Percentiles rank a stretch among this genome's conserved stretches.
Evolutionary conservation across 805 yeast genomes (phyloP).

Genomic region (Pichia scutulata): DNA sequence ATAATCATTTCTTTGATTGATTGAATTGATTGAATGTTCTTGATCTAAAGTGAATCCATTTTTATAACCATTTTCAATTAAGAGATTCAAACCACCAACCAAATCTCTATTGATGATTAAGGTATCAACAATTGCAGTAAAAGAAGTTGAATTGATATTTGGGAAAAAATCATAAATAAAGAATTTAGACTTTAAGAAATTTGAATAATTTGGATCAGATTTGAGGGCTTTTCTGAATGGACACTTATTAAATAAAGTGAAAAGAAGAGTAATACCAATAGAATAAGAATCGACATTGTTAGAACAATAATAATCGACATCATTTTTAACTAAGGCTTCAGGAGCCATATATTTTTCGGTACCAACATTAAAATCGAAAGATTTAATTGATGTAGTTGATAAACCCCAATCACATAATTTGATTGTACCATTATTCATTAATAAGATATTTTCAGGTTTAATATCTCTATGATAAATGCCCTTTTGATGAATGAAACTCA

Average conservation of each 20-base stretch:
- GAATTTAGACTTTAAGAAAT: slow-evolving; percentile 33
- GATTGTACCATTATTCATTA: slow-evolving; percentile 42
- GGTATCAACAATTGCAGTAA: slow-evolving; percentile 32
- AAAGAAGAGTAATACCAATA: slow-evolving; percentile 42
- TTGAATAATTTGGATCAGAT: slow-evolving; percentile 37
- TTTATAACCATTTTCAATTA: slow-evolving; percentile 22
- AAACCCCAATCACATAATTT: slow-evolving; percentile 74
- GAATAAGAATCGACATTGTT: slow-evolving; percentile 49
- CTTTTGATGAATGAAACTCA: slow-evolving; percentile 45
- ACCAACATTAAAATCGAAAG: slow-evolving; percentile 38
- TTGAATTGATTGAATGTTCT: slow-evolving; percentile 28
- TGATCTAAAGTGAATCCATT: slow-evolving; percentile 42
- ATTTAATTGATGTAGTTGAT: slow-evolving; percentile 33
- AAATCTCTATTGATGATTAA: slow-evolving; percentile 36
- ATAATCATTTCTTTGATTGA: slow-evolving; percentile 11
- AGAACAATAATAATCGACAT: slow-evolving; percentile 31
- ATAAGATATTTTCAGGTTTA: slow-evolving; percentile 63
- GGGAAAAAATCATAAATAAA: slow-evolving; percentile 44
- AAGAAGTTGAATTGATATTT: slow-evolving; percentile 36
- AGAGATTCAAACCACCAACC: slow-evolving; percentile 28
- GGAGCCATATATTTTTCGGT: slow-evolving; percentile 59
- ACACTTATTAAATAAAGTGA: slow-evolving; percentile 43
- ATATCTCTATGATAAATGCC: slow-evolving; percentile 66
- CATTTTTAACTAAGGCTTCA: slow-evolving; percentile 28
- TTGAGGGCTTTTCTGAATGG: slow-evolving; percentile 39